Evolutionary conservation across 805 yeast genomes (phyloP).

Genomic region (Barnettozyma botsteinii): DNA sequence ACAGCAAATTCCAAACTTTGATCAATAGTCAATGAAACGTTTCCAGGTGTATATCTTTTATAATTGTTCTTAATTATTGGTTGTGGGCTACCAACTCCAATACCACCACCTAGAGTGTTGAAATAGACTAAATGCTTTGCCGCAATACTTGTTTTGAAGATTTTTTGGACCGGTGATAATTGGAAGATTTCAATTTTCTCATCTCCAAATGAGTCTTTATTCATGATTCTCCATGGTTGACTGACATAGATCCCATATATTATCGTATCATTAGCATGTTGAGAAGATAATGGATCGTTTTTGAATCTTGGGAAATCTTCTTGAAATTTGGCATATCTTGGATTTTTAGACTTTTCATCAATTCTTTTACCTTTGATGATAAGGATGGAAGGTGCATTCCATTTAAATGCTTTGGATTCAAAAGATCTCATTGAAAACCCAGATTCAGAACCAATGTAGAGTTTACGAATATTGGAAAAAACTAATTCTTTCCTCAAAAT

Average conservation of each 20-base stretch:
- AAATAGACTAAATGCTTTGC: slow-evolving; percentile 51
- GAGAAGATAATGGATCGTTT: slow-evolving; percentile 15
- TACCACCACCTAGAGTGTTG: slow-evolving; percentile 68
- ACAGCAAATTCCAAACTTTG: slow-evolving; percentile 73
- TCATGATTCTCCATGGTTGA: slow-evolving; percentile 74
- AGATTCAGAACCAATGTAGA: slow-evolving; percentile 66
- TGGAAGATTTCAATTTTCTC: slow-evolving; percentile 52
- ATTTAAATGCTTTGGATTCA: slow-evolving; percentile 77
- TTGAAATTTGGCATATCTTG: slow-evolving; percentile 46
- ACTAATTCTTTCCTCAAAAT: slow-evolving; percentile 36
- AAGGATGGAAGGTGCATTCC: slow-evolving; percentile 83
- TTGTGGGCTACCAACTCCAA: slow-evolving; percentile 75
- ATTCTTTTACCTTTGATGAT: slow-evolving; percentile 53
- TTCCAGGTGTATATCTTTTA: slow-evolving; percentile 57
- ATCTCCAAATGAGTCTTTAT: slow-evolving; percentile 70
- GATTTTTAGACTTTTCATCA: slow-evolving; percentile 27
- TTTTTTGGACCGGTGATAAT: slow-evolving; percentile 59
- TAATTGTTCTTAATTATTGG: slow-evolving; percentile 46
- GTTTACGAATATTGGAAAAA: slow-evolving; percentile 44
- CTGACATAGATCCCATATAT: slow-evolving; percentile 60
- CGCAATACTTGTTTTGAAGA: slow-evolving; percentile 36
- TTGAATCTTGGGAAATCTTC: slow-evolving; percentile 41
- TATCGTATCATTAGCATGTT: slow-evolving; percentile 35
- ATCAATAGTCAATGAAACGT: slow-evolving; percentile 75
- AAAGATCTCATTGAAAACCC: slow-evolving; percentile 89